phyloP scores from a whole-genome alignment of 192 early-diverging fungal species.

The Backusella westeae region DNA sequence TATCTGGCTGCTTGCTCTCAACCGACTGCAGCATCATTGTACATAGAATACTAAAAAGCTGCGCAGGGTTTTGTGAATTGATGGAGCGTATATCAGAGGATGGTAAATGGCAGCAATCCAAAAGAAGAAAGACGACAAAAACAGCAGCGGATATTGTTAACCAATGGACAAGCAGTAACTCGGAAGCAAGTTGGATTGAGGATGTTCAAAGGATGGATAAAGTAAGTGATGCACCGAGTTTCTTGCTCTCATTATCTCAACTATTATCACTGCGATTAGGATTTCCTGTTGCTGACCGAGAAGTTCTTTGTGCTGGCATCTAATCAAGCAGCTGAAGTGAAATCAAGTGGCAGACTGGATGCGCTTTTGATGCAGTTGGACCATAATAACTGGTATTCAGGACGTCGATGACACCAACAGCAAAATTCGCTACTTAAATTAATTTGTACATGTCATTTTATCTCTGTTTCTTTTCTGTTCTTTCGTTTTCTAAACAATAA shows the following conservation, averaged over 20 bases:
- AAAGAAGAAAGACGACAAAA: conserved; percentile 6
- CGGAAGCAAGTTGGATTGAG: conserved; percentile 14
- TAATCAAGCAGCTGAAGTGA: conserved; percentile 17
- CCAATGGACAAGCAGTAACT: conserved; percentile 17
- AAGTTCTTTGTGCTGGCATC: conserved; percentile 28
- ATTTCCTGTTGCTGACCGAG: conserved; percentile 25
- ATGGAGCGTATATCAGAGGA: conserved; percentile 20
- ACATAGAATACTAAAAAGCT: conserved; percentile 19
- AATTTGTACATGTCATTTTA: neutral
- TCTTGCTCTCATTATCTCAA: neutral
- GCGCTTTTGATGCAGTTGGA: conserved; percentile 38
- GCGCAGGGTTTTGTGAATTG: conserved; percentile 26
- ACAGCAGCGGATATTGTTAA: conserved; percentile 27
- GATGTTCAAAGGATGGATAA: conserved; percentile 20
- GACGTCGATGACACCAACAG: neutral
- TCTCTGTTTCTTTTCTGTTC: conserved; percentile 1
- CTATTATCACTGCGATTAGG: conserved; percentile 9
- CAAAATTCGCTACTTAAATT: neutral
- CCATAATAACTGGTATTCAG: conserved; percentile 36
- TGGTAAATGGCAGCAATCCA: conserved; percentile 15
- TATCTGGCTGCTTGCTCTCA: conserved; percentile 39
- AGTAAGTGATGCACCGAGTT: conserved; percentile 16
- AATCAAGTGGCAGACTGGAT: conserved; percentile 36
- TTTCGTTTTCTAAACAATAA: neutral
- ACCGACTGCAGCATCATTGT: conserved; percentile 19